Conservation (phyloP, 1,284 basidiomycete species). For the Spongispora temasekensis region DNA sequence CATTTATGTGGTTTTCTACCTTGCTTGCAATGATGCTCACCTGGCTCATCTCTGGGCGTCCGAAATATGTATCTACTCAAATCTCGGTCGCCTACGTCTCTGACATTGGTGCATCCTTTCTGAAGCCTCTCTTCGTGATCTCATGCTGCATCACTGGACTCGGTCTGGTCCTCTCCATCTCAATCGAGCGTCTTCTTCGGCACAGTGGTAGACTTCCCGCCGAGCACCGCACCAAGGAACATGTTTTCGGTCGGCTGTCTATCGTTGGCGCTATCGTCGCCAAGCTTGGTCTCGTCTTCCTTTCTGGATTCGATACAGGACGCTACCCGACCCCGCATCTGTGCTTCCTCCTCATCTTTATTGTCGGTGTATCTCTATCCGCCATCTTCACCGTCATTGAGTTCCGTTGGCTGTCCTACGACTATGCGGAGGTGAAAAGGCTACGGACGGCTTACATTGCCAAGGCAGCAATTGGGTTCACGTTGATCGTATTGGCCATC, state of each 20-base stretch:
- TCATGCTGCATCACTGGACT: slow-evolving; percentile 61
- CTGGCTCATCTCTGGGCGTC: slow-evolving; percentile 55
- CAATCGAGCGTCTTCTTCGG: slow-evolving; percentile 61
- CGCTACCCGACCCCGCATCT: slow-evolving; percentile 52
- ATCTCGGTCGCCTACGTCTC: slow-evolving; percentile 70
- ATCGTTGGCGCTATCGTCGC: slow-evolving; percentile 63
- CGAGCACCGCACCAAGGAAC: slow-evolving; percentile 57
- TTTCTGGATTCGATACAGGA: slow-evolving; percentile 69
- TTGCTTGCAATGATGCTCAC: slow-evolving; percentile 67
- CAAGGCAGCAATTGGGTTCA: slow-evolving; percentile 59
- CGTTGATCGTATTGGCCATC: slow-evolving; percentile 60
- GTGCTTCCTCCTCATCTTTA: slow-evolving; percentile 63
- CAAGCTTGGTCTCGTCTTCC: slow-evolving; percentile 53
- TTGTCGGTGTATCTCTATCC: slow-evolving; percentile 62
- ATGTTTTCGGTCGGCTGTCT: slow-evolving; percentile 53
- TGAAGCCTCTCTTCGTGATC: slow-evolving; percentile 73
- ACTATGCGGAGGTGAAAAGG: slow-evolving; percentile 47
- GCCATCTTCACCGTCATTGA: slow-evolving; percentile 74
- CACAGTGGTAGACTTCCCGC: slow-evolving; percentile 65
- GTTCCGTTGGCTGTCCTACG: slow-evolving; percentile 65
- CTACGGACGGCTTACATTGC: slow-evolving; percentile 58
- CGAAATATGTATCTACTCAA: slow-evolving; percentile 50
- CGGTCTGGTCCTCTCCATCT: slow-evolving; percentile 59
- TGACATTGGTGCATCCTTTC: slow-evolving; percentile 65
- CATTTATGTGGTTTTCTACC: slow-evolving; percentile 65